phyloP scores from a whole-genome alignment of 2,329 filamentous ascomycete genomes.

The Rhytidhysteron rufulum region DNA sequence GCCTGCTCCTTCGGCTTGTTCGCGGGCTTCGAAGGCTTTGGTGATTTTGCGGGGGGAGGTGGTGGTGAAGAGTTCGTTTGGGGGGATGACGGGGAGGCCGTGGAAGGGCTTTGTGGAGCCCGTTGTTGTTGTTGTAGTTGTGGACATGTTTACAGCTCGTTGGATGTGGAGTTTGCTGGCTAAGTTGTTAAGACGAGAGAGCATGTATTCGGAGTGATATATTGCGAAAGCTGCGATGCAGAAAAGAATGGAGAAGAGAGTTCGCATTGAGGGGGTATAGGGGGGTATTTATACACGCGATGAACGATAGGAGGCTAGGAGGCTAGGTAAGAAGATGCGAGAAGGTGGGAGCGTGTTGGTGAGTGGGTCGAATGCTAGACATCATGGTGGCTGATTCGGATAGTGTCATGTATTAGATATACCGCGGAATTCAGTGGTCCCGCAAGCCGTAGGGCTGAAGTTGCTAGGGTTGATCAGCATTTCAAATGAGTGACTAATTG shows the following conservation, averaged over 20 bases:
- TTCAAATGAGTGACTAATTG: too few species aligned
- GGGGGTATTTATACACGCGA: constrained; percentile 29
- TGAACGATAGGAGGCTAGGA: too few species aligned
- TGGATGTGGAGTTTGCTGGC: constrained; percentile 23
- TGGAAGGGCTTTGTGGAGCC: constrained; percentile 36
- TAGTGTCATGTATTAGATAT: too few species aligned
- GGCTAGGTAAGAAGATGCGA: constrained; percentile 30
- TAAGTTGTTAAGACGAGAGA: constrained; percentile 31
- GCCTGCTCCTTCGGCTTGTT: constrained; percentile 84
- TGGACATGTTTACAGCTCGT: constrained; percentile 26
- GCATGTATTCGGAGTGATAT: constrained; percentile 40
- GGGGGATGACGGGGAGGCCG: constrained; percentile 49
- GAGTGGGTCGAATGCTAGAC: too few species aligned
- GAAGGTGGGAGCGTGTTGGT: too few species aligned
- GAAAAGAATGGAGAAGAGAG: constrained; percentile 39
- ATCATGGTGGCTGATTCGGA: too few species aligned
- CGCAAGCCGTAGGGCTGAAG: too few species aligned
- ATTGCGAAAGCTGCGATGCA: constrained; percentile 40
- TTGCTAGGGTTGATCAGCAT: too few species aligned
- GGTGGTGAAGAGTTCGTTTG: constrained; percentile 36
- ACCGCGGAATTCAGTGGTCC: too few species aligned
- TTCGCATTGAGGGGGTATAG: constrained; percentile 34
- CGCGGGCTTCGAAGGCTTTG: constrained; percentile 77
- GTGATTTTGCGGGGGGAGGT: constrained; percentile 66
- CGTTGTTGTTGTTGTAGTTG: constrained; percentile 20